Percentiles rank a stretch among this genome's conserved stretches.
These are phyloP conservation scores for Rubia balearica DNA, from an alignment of 305 asterid genomes.

Conservation along the genomic window DNA sequence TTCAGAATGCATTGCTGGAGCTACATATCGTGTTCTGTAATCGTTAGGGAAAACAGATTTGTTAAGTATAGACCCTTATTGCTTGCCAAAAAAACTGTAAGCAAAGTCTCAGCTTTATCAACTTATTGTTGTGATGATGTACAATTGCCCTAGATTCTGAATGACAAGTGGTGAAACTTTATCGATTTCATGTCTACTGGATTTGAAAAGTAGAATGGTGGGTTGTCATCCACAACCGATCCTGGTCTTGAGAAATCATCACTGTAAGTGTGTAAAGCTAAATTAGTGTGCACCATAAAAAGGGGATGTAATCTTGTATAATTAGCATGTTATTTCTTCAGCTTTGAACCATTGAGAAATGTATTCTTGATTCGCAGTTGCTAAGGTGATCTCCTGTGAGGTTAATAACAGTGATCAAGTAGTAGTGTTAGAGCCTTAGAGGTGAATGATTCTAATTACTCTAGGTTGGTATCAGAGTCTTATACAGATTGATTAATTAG, in stretches of 20 bases:
- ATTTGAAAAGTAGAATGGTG: not conserved
- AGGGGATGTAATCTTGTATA: not conserved
- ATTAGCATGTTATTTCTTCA: not conserved
- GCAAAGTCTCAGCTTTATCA: not conserved
- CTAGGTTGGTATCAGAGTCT: not conserved
- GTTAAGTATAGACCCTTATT: not conserved
- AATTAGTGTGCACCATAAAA: not conserved
- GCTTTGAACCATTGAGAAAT: not conserved
- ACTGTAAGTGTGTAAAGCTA: not conserved
- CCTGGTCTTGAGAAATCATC: not conserved
- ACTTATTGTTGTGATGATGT: not conserved
- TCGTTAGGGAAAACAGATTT: not conserved
- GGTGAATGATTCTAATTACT: conserved; percentile 1
- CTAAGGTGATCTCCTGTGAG: not conserved
- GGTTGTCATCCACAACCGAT: not conserved
- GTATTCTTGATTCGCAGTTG: not conserved
- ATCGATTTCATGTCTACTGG: not conserved
- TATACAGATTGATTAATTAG: not conserved
- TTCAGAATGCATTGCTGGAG: not conserved
- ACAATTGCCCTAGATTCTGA: not conserved
- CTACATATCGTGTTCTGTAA: not conserved
- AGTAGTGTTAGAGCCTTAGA: not conserved
- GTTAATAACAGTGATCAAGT: not conserved
- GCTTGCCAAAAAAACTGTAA: not conserved
- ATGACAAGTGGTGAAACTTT: conserved; percentile 1